Conservation (phyloP, 331 rosid genomes). For the Cydonia oblonga region DNA sequence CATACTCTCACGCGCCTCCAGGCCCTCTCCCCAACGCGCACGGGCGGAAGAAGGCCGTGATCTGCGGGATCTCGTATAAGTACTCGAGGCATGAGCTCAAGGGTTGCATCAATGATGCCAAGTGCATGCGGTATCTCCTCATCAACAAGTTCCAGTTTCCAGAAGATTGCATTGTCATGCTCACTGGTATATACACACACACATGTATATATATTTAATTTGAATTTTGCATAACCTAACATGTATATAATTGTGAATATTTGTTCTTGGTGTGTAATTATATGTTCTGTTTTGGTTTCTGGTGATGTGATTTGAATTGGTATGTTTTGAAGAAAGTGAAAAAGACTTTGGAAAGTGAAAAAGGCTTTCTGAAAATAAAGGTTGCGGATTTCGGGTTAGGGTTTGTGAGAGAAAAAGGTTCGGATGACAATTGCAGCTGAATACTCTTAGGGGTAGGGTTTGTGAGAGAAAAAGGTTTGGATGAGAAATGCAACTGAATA, state of each 20-base stretch:
- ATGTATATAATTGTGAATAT: neutral
- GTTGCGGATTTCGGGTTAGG: neutral
- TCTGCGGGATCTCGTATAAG: constrained; percentile 72
- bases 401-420: neutral
- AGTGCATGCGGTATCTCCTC: constrained; percentile 75
- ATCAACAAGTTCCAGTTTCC: constrained; percentile 72
- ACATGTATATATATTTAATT: neutral
- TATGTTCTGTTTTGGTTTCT: neutral
- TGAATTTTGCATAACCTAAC: neutral
- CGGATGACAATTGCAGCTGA: too few relatives aligned
- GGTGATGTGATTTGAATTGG: neutral
- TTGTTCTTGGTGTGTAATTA: neutral
- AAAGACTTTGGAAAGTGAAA: neutral
- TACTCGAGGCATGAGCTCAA: constrained; percentile 81
- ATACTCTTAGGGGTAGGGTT: neutral
- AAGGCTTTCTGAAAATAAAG: neutral
- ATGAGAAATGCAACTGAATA: neutral
- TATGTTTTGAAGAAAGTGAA: neutral
- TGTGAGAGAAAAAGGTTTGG: neutral
- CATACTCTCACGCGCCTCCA: constrained; percentile 53
- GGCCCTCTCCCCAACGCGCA: constrained; percentile 54
- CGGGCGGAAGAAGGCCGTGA: constrained; percentile 86
- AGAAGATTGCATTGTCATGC: constrained; percentile 75
- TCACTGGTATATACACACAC: constrained; percentile 42
- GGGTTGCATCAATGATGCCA: constrained; percentile 92